phyloP scores from a whole-genome alignment of 1,284 basidiomycete genomes.

The Boletus sp. region DNA sequence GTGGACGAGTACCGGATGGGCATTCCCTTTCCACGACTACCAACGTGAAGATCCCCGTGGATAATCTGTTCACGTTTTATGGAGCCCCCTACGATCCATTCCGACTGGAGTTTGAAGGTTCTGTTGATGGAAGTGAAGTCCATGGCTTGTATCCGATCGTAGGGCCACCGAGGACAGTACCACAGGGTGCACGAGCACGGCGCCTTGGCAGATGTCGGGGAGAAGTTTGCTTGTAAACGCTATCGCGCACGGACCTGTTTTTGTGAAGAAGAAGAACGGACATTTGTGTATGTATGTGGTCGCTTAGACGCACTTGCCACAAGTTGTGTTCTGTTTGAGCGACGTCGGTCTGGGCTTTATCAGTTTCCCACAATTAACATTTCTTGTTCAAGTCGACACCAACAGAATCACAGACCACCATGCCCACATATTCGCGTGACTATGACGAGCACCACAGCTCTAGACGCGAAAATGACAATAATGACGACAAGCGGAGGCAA shows the following conservation, averaged over 20 bases:
- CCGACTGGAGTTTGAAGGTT: conserved; percentile 12
- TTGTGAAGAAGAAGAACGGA: background rate
- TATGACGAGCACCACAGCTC: conserved; percentile 10
- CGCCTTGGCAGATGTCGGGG: conserved; percentile 21
- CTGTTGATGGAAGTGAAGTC: background rate
- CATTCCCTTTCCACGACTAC: background rate
- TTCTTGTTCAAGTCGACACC: background rate
- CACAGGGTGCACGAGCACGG: conserved; percentile 4
- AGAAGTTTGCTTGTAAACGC: conserved; percentile 14
- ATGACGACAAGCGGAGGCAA: conserved; percentile 8
- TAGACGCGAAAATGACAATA: conserved; percentile 15
- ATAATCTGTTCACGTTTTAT: conserved; percentile 2
- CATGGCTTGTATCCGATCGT: conserved; percentile 11
- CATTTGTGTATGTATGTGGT: background rate
- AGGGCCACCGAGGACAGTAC: conserved; percentile 5
- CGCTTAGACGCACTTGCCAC: background rate
- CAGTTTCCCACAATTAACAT: conserved; percentile 16
- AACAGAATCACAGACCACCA: background rate
- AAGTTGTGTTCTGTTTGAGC: too few species aligned
- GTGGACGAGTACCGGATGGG: background rate
- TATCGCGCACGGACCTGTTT: background rate
- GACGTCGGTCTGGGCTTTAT: background rate
- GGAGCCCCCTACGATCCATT: conserved; percentile 22
- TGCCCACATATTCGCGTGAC: conserved; percentile 21
- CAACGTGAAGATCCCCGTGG: background rate